These are phyloP conservation scores for Tolypocladium endophyticum DNA, from an alignment of 2,329 filamentous ascomycete species.

Conservation along the genomic window DNA sequence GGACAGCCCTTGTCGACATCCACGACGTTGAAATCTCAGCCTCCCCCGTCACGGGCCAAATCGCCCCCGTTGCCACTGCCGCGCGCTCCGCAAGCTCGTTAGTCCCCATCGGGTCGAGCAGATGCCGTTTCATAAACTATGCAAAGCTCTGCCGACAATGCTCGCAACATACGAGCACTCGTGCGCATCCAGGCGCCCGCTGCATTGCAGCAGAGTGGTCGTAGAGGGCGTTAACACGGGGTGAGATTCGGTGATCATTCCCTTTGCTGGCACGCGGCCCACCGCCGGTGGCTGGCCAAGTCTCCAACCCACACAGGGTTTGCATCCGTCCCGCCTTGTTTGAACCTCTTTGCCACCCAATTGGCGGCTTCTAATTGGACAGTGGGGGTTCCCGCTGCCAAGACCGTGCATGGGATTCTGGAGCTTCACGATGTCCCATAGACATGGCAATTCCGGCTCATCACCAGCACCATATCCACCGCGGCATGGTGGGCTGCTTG, in stretches of 20 bases:
- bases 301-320: background rate
- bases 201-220: background rate
- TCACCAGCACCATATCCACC: background rate
- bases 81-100: background rate
- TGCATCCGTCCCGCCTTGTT: background rate
- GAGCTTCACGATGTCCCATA: slow-evolving; percentile 1
- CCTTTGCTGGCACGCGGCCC: background rate
- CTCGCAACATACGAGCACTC: background rate
- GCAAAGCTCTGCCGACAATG: background rate
- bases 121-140: background rate
- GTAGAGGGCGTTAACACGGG: background rate
- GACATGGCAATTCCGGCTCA: background rate
- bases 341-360: background rate
- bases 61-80: background rate
- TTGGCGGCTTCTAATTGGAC: background rate
- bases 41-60: background rate
- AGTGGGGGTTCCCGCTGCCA: background rate
- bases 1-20: background rate
- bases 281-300: background rate
- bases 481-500: background rate
- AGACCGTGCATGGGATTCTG: slow-evolving; percentile 1
- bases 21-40: background rate
- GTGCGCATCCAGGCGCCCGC: background rate
- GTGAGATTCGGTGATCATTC: background rate
- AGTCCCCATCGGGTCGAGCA: background rate